Base-by-base conservation (phyloP, 345 rosid species). In the Citrus maxima region DNA sequence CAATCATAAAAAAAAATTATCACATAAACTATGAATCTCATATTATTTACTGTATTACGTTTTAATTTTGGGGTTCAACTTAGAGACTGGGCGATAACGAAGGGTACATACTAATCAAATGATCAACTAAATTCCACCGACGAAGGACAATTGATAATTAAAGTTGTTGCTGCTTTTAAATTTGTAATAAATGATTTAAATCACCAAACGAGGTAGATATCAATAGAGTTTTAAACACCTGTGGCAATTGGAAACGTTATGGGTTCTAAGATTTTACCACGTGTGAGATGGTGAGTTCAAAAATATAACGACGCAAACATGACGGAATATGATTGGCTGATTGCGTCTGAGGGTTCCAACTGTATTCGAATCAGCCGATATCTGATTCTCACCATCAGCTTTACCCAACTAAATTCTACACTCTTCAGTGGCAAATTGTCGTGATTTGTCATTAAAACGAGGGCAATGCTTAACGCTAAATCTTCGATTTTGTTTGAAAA, bases 361-460 rank as follows among this genome's bases (percentile, higher is more conserved):
- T 25, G 75, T 40, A 70, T 78, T 67, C 46, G 7, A 10, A 22
- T 73, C 78, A 37, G 64, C 66, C 46, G 59, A 61, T 40, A 22
- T 65, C 70, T 72, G 60, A 32, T 22, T 34, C 10, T 40, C 69
- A 67, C 73, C 46, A 7, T 2, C 75, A 38, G 71, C 72, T 32
- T 67, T 67, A 72, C 49, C 68, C 21, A 51, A 68, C 66, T 72
- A 22, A 6, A 19, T 24, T n/a, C 67, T 37, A 42, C 77, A 30
- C 35, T 28, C 72, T 30, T 34, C 73, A 78, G 84, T 80, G 88
- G 87, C 85, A 84, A 4, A 18, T 2, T 2, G 55, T 51, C 38
- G 87, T 81, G 49, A 88, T 78, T 80, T 25, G 38, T 21, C 0
- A 0, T 0, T 6, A 24, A 59, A 14, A 19, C 0, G 37, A 72